Percentiles rank a stretch among this genome's conserved stretches.
Conservation (phyloP, 2,329 filamentous ascomycete genomes). For the Cladosporium phlei region DNA sequence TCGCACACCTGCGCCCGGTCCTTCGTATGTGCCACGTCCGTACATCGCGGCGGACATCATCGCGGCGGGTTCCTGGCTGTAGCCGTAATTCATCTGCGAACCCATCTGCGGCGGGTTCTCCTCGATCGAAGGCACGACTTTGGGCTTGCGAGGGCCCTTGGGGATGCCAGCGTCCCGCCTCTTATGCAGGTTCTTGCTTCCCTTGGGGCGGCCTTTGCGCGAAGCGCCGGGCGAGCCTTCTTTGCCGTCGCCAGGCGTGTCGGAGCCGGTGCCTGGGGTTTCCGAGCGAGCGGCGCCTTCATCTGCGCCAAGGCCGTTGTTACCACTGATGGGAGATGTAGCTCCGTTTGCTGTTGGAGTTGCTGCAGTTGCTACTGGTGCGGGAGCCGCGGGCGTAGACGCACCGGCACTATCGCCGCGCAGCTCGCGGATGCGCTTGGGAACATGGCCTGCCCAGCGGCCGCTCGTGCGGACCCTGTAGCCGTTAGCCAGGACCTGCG, state of each 20-base stretch:
- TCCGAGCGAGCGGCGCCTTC: constrained; percentile 7
- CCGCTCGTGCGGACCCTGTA: constrained; percentile 23
- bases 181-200: constrained; percentile 44
- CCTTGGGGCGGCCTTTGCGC: constrained; percentile 37
- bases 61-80: no score
- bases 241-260: constrained; percentile 15
- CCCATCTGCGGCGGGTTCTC: no score
- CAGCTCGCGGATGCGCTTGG: constrained; percentile 44
- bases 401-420: constrained; percentile 35
- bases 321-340: constrained; percentile 13
- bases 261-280: constrained; percentile 10
- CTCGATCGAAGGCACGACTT: constrained; percentile 15
- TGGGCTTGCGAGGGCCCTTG: constrained; percentile 41
- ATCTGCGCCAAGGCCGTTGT: not conserved
- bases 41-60: no score
- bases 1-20: no score
- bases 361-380: no score
- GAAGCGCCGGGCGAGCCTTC: constrained; percentile 12
- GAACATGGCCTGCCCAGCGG: constrained; percentile 31
- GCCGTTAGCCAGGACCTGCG: constrained; percentile 14
- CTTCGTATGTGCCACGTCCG: no score
- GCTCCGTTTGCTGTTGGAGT: constrained; percentile 17
- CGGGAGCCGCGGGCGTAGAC: no score
- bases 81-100: no score
- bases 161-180: constrained; percentile 46